A percentile compares a stretch with the other conserved stretches of the same genome.
Conservation (phyloP, 345 rosid species). For the Brassica juncea region DNA sequence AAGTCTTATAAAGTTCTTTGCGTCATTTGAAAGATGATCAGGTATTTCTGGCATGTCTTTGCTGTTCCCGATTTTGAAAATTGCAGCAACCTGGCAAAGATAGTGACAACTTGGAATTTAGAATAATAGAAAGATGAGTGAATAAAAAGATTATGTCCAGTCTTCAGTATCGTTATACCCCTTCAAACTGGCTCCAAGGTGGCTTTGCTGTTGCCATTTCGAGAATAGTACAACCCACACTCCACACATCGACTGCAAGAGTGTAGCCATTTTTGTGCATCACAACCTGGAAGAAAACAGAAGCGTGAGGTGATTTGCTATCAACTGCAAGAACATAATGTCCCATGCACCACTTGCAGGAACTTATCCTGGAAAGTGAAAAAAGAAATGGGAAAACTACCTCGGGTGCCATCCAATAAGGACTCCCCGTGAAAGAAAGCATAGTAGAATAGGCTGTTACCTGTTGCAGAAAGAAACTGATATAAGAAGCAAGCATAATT, state of each 20-base stretch:
- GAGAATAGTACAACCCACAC: slow-evolving; percentile 96
- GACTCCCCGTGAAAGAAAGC: slow-evolving; percentile 99
- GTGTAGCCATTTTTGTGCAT: slow-evolving; percentile 89
- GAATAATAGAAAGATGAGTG: slow-evolving; percentile 6
- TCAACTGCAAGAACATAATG: slow-evolving; percentile 22
- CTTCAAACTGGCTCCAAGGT: slow-evolving; percentile 95
- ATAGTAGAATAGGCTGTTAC: slow-evolving; percentile 68
- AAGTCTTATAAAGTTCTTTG: slow-evolving; percentile 67
- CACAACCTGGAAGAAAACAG: slow-evolving; percentile 59
- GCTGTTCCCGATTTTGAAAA: slow-evolving; percentile 96
- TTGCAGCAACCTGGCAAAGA: slow-evolving; percentile 86
- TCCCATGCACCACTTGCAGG: background rate
- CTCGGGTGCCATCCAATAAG: slow-evolving; percentile 99
- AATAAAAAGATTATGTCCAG: background rate
- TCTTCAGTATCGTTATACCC: slow-evolving; percentile 55
- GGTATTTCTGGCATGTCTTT: slow-evolving; percentile 93
- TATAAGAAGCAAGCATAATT: slow-evolving; percentile 17
- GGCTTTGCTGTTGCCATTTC: slow-evolving; percentile 98
- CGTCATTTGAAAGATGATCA: slow-evolving; percentile 81
- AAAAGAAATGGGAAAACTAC: slow-evolving; percentile 40
- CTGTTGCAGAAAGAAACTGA: slow-evolving; percentile 45
- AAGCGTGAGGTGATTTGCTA: slow-evolving; percentile 1
- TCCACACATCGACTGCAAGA: slow-evolving; percentile 91
- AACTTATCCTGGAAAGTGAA: background rate
- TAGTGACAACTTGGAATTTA: slow-evolving; percentile 16